phyloP scores from a whole-genome alignment of 768 basidiomycete species.

The Russula dissimulans region DNA sequence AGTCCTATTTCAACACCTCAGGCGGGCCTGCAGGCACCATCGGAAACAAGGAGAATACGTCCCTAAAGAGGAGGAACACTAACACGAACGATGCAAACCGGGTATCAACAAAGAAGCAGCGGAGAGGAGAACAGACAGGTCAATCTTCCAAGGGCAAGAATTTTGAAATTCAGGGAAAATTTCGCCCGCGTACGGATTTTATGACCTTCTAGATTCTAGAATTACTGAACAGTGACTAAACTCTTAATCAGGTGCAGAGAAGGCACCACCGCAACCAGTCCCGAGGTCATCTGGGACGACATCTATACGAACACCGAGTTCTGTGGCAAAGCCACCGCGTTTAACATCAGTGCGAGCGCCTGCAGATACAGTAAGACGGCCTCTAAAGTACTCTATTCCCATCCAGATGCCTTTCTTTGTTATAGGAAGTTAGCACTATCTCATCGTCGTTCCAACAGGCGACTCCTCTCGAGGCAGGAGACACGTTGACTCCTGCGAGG shows the following conservation, averaged over 20 bases:
- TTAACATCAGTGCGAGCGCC: not conserved
- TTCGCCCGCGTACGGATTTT: not conserved
- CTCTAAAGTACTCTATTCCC: not conserved
- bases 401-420: not conserved
- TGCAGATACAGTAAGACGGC: not conserved
- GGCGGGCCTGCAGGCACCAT: not conserved
- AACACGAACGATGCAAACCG: not conserved
- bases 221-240: not conserved
- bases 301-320: conserved; percentile 5
- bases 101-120: not conserved
- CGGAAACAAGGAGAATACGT: conserved; percentile 3
- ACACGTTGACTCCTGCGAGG: not conserved
- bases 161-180: not conserved
- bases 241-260: not conserved
- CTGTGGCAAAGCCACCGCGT: not conserved
- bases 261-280: not conserved
- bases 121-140: not conserved
- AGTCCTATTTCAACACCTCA: conserved; percentile 3
- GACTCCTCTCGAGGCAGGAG: not conserved
- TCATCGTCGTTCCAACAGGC: not conserved
- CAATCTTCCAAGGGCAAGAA: not conserved
- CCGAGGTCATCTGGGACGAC: not conserved
- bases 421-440: not conserved
- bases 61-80: conserved; percentile 3
- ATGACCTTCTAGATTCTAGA: not conserved